These are phyloP conservation scores for Anthostomella pinea DNA, from an alignment of 2,329 filamentous ascomycete species.

Conservation along the genomic window DNA sequence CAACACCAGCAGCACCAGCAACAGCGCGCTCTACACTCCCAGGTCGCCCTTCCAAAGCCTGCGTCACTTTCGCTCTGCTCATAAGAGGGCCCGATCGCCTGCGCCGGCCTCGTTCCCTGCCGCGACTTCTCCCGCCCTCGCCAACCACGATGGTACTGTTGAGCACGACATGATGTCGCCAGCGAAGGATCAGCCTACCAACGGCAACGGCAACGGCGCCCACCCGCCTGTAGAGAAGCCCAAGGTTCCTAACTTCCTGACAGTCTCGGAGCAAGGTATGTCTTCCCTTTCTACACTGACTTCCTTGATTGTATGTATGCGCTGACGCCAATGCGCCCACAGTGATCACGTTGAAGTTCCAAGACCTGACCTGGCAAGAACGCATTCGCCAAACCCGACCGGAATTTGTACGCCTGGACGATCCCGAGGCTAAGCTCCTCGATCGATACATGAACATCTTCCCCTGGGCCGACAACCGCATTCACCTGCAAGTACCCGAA, in stretches of 20 bases:
- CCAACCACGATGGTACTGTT: slow-evolving; percentile 36
- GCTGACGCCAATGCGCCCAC: slow-evolving; percentile 11
- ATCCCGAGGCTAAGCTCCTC: slow-evolving; percentile 55
- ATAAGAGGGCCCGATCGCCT: slow-evolving; percentile 48
- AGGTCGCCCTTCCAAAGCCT: slow-evolving; percentile 43
- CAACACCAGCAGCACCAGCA: slow-evolving; percentile 8
- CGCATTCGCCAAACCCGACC: slow-evolving; percentile 42
- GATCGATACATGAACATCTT: slow-evolving; percentile 91
- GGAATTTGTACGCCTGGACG: slow-evolving; percentile 53
- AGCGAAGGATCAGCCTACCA: slow-evolving; percentile 22
- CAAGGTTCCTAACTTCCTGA: slow-evolving; percentile 51
- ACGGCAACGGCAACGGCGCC: slow-evolving; percentile 18
- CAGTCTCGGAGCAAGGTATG: slow-evolving; percentile 46
- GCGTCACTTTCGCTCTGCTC: slow-evolving; percentile 40
- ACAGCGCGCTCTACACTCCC: slow-evolving; percentile 13
- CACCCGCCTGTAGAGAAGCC: slow-evolving; percentile 15
- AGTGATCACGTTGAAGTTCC: slow-evolving; percentile 52
- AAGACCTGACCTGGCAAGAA: slow-evolving; percentile 53
- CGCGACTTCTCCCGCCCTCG: slow-evolving; percentile 27
- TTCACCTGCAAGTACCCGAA: slow-evolving; percentile 75
- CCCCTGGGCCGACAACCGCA: slow-evolving; percentile 82
- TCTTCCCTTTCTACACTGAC: slow-evolving; percentile 16
- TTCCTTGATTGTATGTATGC: slow-evolving; percentile 10
- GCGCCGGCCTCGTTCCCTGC: slow-evolving; percentile 21
- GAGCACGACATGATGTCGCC: slow-evolving; percentile 20